Conservation (phyloP, 208 protist genomes). For the Acanthamoeba sp. region DNA sequence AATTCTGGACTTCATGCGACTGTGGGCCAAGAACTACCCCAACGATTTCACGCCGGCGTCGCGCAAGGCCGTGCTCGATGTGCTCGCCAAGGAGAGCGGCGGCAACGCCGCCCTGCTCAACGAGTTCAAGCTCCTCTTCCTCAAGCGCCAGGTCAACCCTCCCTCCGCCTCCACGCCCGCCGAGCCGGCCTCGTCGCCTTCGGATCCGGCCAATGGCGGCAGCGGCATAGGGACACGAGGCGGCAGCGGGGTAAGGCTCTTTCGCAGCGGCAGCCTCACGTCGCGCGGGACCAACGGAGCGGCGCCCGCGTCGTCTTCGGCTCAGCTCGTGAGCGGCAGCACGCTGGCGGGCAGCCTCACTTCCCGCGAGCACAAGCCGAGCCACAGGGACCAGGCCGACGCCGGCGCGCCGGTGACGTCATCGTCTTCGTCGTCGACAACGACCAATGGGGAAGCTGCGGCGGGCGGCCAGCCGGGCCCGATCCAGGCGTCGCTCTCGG, state of each 20-base stretch:
- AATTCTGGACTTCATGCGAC: background rate
- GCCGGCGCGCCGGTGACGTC: background rate
- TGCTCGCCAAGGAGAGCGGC: background rate
- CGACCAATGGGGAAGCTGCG: background rate
- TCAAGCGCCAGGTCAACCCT: slow-evolving; percentile 1
- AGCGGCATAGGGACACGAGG: background rate
- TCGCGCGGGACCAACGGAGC: background rate
- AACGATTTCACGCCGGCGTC: background rate
- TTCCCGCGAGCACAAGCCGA: background rate
- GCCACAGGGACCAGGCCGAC: background rate
- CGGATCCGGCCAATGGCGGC: background rate
- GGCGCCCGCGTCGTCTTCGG: background rate
- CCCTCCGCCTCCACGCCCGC: background rate
- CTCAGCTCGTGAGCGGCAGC: background rate
- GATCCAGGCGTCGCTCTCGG: background rate
- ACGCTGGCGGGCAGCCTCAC: background rate
- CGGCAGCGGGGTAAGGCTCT: background rate
- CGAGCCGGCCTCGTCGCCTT: background rate
- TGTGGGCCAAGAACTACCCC: slow-evolving; percentile 37
- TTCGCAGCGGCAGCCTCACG: background rate
- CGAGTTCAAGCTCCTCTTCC: slow-evolving; percentile 49
- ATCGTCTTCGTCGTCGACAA: background rate
- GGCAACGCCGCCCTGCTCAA: background rate
- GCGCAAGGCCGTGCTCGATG: background rate
- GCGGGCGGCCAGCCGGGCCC: background rate